Evolutionary conservation across 106 monocot species (phyloP), one percentile per base, ranked within the genome.

Genomic region (Narthecium ossifragum): DNA sequence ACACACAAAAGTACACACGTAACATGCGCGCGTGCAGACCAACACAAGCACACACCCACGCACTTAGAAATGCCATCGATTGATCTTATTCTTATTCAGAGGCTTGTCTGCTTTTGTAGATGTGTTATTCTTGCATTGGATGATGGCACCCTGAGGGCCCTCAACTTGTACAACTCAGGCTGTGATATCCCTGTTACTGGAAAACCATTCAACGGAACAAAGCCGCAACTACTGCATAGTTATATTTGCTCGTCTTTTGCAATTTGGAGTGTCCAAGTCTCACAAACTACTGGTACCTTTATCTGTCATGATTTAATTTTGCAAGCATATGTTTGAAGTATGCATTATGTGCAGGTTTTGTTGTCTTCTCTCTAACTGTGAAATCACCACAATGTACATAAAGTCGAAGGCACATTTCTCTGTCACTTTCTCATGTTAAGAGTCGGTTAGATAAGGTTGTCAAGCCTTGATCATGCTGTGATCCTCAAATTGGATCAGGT

Each of bases 261-360:
- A 14, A 69, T 87, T 37, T 87, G 87, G 87, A 76, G 82, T 48
- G 57, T 72, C 51, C 82, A 83, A 38, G 75, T 71, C 14, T 82
- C 87, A 59, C 75, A 59, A 40, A 45, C 51, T 31, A 76, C 75
- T 50, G 87, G 87, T 87, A 76, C 12, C 36, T 43, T 59, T 15
- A 27, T 14, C 36, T 36, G 4, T 24, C 23, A 9, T 21, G 49
- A 49, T 24, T 43, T 43, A 43, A 13, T 43, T 43, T 17, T 43
- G 2, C 11, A 43, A 17, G 11, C 1, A 13, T 13, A 43, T 43
- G 4, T n/a, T n/a, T n/a, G n/a, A n/a, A n/a, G n/a, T n/a, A n/a
- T n/a, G n/a, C n/a, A n/a, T n/a, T n/a, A n/a, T n/a, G n/a, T n/a
- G n/a, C n/a, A n/a, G n/a, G n/a, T n/a, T n/a, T n/a, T n/a, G n/a